Evolutionary conservation across 805 yeast genomes (phyloP), one percentile per base, ranked within the genome.

Genomic region (Yarrowia divulgata): DNA sequence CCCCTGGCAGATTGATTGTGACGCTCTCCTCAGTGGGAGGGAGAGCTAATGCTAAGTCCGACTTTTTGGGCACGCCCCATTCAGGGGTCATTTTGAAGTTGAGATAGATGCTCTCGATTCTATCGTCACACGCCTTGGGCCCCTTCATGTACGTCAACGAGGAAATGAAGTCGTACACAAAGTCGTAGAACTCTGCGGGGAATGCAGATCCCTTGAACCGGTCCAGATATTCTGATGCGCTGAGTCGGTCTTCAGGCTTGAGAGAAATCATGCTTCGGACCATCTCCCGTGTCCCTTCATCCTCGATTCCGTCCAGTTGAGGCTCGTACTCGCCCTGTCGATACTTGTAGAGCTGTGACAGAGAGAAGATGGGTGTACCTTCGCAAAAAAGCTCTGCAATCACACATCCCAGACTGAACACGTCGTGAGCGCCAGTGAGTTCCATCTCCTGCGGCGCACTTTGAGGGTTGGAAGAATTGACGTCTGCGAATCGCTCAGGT

Each of bases 331-430:
- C 93, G 2, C 87, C 85, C 70, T 85, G 85, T 74, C 88, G 88
- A 78, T 90, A 95, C 77, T 88, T 90, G 81, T 91, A 94, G 71
- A 93, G 80, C 75, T 93, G 97, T 0, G 98, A 88, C 13, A 95
- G 82, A 0, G 97, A 88, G 77, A 95, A 94, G 0, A 91, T 83
- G 0, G 98, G 90, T 18, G 90, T 84, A 0, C 98, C 98, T 72
- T 95, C 98, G 19, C 87, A 79, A 72, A 89, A 91, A 8, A 95
- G 78, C 77, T 95, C 99, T 0, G 96, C 97, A 73, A 95, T 88
- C 2, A 90, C 92, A 80, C 99, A 95, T 0, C 83, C 83, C 8
- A 79, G 71, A 16, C 81, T 76, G 71, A 81, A 81, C 1, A 94
- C 81, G 78, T 95, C 99, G 35, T 82, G 81, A 0, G 88, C 84